Percentiles rank a stretch among this genome's conserved stretches.
Evolutionary conservation across 768 basidiomycete species (phyloP).

Genomic region (Tubosaeta brunneosetosa): DNA sequence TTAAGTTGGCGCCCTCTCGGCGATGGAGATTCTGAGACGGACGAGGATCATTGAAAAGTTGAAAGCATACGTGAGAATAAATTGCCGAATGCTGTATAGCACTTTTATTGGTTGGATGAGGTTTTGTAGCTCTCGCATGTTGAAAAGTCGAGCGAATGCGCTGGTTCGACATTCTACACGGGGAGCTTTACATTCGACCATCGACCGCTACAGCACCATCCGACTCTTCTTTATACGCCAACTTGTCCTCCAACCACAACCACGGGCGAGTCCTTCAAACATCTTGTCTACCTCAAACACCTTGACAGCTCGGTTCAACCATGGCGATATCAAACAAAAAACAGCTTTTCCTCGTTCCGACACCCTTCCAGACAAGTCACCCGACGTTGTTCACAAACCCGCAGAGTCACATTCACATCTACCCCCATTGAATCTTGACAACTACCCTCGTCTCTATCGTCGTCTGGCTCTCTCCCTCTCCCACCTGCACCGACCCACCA

Average conservation of each 20-base stretch:
- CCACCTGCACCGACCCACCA: constrained; percentile 72
- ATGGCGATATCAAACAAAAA: constrained; percentile 12
- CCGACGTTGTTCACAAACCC: constrained; percentile 4
- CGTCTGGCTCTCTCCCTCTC: constrained; percentile 76
- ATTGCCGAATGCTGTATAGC: constrained; percentile 1
- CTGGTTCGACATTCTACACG: constrained; percentile 25
- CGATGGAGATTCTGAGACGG: too few relatives aligned
- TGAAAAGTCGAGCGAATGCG: constrained; percentile 4
- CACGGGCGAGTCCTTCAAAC: not conserved
- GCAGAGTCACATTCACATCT: constrained; percentile 9
- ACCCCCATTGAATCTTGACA: constrained; percentile 45
- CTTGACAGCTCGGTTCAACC: constrained; percentile 11
- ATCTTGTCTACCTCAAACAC: not conserved
- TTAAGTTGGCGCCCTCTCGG: too few relatives aligned
- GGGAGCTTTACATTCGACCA: constrained; percentile 22
- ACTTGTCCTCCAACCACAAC: constrained; percentile 5
- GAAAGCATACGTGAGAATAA: not conserved
- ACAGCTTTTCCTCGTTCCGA: not conserved
- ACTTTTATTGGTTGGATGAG: not conserved
- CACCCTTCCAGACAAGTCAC: constrained; percentile 7
- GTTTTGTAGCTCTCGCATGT: constrained; percentile 9
- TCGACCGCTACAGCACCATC: constrained; percentile 59
- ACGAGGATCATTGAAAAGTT: too few relatives aligned
- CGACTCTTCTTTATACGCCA: constrained; percentile 51
- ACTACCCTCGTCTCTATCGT: constrained; percentile 78